Base-by-base conservation (phyloP, 768 basidiomycete species). In the Tylopilus sp. region DNA sequence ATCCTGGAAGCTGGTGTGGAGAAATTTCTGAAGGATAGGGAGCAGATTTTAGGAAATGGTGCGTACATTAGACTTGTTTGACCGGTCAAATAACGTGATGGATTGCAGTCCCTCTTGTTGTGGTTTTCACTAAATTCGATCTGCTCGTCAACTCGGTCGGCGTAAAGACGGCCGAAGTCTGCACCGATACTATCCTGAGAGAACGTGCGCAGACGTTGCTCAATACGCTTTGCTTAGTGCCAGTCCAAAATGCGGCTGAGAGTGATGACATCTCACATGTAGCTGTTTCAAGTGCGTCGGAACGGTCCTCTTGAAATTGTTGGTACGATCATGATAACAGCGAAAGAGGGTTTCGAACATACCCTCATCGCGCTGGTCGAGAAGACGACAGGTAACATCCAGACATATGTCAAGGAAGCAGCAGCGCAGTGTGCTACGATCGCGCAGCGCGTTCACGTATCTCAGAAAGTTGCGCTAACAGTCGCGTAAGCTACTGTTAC, bases 41-140 rank as follows among this genome's bases (percentile, higher is more conserved):
- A 48, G 2, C 7, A 40, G 9, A 48, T 51, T n/a, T 22, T 58
- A 22, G 56, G 56, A 10, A 22, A 58, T 5, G 33, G 58, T 59
- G 13, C 6, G 58, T 43, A 43, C 10, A n/a, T n/a, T n/a, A n/a
- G n/a, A n/a, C n/a, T n/a, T n/a, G n/a, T n/a, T n/a, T n/a, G n/a
- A n/a, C n/a, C n/a, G n/a, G n/a, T n/a, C n/a, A n/a, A n/a, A n/a
- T n/a, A n/a, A n/a, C n/a, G n/a, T n/a, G n/a, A n/a, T n/a, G n/a
- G n/a, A n/a, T 38, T 22, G 19, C 19, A 38, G 37, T 38, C 14
- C 37, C 34, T 17, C 9, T 36, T 8, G 34, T 36, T 16, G 34
- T 36, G 6, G 34, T 36, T 5, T 19, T 41, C 10, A 59, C 56
- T 6, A 58, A 59, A 21, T 36, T 49, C 13, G 55, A 58, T 28